Evolutionary conservation across 2,329 filamentous ascomycete species (phyloP).

Genomic region (Dothistroma septosporum): DNA sequence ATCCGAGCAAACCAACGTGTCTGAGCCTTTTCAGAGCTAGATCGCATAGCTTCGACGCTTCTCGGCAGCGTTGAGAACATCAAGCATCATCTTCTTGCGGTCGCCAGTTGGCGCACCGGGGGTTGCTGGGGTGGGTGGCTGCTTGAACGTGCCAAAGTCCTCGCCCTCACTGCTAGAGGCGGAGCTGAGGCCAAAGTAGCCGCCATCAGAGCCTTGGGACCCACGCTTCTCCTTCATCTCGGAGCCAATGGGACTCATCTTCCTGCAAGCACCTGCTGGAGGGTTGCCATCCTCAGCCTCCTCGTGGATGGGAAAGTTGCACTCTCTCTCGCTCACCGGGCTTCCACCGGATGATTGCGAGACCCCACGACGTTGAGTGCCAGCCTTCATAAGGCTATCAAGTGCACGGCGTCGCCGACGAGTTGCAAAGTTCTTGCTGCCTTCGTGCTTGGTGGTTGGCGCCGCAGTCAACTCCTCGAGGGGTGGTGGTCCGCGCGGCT

Average conservation of each 20-base stretch:
- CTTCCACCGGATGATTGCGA: slow-evolving; percentile 61
- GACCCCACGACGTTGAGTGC: slow-evolving; percentile 72
- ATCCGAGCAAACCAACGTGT: neutral
- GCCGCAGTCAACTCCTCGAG: slow-evolving; percentile 86
- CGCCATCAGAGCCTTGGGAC: slow-evolving; percentile 33
- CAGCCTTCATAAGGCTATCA: slow-evolving; percentile 84
- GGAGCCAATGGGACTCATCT: slow-evolving; percentile 38
- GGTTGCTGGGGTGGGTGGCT: slow-evolving; percentile 46
- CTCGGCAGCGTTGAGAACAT: slow-evolving; percentile 81
- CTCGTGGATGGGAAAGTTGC: slow-evolving; percentile 61
- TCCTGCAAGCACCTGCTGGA: slow-evolving; percentile 36
- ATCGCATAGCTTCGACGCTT: slow-evolving; percentile 75
- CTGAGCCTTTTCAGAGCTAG: slow-evolving; percentile 30
- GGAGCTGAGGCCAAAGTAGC: slow-evolving; percentile 55
- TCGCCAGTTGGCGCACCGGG: slow-evolving; percentile 76
- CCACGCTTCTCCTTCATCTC: slow-evolving; percentile 38
- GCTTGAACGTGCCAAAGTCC: slow-evolving; percentile 32
- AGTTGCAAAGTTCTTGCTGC: slow-evolving; percentile 93
- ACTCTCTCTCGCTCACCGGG: slow-evolving; percentile 77
- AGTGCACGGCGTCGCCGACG: slow-evolving; percentile 89
- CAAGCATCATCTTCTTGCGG: slow-evolving; percentile 74
- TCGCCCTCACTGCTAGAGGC: slow-evolving; percentile 64
- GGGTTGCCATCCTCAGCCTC: slow-evolving; percentile 67
- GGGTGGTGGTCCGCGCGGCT: slow-evolving; percentile 86
- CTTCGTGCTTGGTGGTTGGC: slow-evolving; percentile 88